These are phyloP conservation scores for Pyrrhoderma noxium DNA, from an alignment of 1,284 basidiomycete genomes.

Conservation along the genomic window DNA sequence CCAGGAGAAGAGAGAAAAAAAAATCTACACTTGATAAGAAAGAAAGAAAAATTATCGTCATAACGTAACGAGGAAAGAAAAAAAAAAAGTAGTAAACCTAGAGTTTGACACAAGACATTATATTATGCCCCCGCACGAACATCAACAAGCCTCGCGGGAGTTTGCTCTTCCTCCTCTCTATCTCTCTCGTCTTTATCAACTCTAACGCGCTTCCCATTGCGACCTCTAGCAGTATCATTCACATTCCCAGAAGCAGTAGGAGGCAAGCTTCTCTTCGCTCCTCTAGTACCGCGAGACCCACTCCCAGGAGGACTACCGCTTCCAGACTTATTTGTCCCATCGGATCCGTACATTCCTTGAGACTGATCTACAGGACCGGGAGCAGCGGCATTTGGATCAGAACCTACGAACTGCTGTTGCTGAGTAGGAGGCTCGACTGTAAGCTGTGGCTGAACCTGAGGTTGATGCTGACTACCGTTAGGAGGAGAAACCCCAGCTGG, in stretches of 20 bases:
- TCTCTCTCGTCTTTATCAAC: slow-evolving; percentile 2
- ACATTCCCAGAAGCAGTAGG: background rate
- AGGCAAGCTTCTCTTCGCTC: background rate
- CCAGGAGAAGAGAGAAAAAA: background rate
- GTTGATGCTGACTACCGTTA: too few relatives aligned
- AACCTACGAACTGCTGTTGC: too few relatives aligned
- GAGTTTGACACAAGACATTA: too few relatives aligned
- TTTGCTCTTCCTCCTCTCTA: too few relatives aligned
- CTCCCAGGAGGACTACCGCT: background rate
- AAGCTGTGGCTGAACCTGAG: too few relatives aligned
- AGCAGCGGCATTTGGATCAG: too few relatives aligned
- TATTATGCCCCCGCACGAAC: slow-evolving; percentile 9
- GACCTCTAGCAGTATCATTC: background rate
- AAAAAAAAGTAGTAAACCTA: too few relatives aligned
- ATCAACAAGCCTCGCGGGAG: slow-evolving; percentile 3
- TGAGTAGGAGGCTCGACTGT: too few relatives aligned
- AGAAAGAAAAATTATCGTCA: background rate
- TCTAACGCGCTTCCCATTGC: slow-evolving; percentile 1
- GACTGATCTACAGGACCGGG: too few relatives aligned
- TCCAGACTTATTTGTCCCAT: too few relatives aligned
- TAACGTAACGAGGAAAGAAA: background rate
- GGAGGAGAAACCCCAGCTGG: too few relatives aligned
- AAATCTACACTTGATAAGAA: background rate
- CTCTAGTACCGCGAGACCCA: background rate
- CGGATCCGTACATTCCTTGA: too few relatives aligned